Base-by-base conservation (phyloP, 768 basidiomycete genomes). In the Mycena crocata region DNA sequence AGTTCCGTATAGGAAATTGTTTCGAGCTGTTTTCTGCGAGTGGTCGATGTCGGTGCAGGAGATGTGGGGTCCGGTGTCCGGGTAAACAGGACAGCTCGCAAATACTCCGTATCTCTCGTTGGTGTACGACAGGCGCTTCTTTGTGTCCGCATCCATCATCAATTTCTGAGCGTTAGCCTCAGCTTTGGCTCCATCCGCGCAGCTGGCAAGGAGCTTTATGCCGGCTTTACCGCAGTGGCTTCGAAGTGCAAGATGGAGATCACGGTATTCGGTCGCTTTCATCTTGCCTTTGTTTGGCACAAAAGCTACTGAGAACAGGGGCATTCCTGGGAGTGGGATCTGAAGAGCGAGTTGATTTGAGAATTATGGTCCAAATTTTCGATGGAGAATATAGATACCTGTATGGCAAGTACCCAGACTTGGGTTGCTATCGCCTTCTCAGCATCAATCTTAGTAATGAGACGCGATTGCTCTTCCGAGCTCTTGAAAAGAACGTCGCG, bases 1-100 rank as follows among this genome's bases (percentile, higher is more conserved):
- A 9, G 60, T 50, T 30, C 60, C 60, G 40, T 62, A 52, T 1
- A 51, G 50, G 30, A 52, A 52, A 28, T 62, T 50, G 34, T 62
- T 62, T 3, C 49, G 49, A 15, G 15, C 50, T 5, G 19, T 31
- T 24, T 62, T 62, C 9, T 21, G 4, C 9, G 37, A 49, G 28
- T 62, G 60, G 2, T 50, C 49, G 8, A 44, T 61, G n/a, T n/a
- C n/a, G n/a, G n/a, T n/a, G n/a, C n/a, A n/a, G n/a, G n/a, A n/a
- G n/a, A n/a, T n/a, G n/a, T n/a, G n/a, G n/a, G n/a, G n/a, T n/a
- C n/a, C n/a, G n/a, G n/a, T n/a, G n/a, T n/a, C n/a, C n/a, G n/a
- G n/a, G n/a, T n/a, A n/a, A n/a, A n/a, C n/a, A n/a, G n/a, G n/a
- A n/a, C n/a, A n/a, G n/a, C n/a, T n/a, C n/a, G n/a, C n/a, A n/a